Evolutionary conservation across 2,329 filamentous ascomycete genomes (phyloP).

Genomic region (Triangularia setosa): DNA sequence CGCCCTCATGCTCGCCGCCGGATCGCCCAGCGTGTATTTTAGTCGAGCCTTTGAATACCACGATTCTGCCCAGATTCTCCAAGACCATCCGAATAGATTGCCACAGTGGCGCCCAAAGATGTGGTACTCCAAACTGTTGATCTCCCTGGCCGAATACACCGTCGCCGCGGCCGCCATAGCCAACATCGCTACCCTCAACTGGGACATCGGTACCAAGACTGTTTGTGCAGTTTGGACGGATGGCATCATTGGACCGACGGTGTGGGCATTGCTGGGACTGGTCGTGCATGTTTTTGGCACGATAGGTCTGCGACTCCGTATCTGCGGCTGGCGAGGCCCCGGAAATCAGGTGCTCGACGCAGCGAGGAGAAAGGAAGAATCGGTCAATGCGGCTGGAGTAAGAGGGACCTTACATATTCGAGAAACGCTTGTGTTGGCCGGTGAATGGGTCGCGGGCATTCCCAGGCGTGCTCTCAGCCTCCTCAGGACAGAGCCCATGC

Average conservation of each 20-base stretch:
- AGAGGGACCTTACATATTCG: neutral
- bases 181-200: neutral
- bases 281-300: neutral
- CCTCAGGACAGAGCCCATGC: neutral
- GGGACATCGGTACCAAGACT: neutral
- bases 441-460: neutral
- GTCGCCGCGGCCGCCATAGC: neutral
- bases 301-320: neutral
- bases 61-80: conserved; percentile 19
- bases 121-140: neutral
- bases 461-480: neutral
- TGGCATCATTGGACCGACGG: neutral
- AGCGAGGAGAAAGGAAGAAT: neutral
- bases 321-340: neutral
- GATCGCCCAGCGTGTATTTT: conserved; percentile 22
- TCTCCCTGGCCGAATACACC: neutral
- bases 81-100: neutral
- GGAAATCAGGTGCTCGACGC: neutral
- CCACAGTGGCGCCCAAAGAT: neutral
- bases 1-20: conserved; percentile 21
- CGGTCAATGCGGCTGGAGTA: neutral
- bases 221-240: neutral
- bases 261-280: neutral
- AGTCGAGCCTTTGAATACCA: conserved; percentile 21
- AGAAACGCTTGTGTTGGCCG: neutral